Evolutionary conservation across 305 asterid species (phyloP).

Genomic region (Solanum hybrid): DNA sequence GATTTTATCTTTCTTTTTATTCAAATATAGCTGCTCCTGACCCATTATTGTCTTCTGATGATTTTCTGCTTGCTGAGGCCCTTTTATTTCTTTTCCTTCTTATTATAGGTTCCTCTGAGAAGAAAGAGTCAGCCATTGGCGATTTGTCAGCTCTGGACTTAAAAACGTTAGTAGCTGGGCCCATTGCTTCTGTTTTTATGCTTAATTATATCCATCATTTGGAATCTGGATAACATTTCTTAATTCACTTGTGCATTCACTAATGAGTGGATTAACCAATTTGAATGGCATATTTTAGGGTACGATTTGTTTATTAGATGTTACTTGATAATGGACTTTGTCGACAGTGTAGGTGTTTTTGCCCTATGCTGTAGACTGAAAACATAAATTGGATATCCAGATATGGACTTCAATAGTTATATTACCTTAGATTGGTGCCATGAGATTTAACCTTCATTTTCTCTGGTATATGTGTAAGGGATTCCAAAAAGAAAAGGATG

Average conservation of each 20-base stretch:
- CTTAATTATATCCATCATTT: neutral
- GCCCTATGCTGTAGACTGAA: neutral
- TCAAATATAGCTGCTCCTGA: neutral
- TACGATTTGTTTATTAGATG: neutral
- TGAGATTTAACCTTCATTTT: neutral
- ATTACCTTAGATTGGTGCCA: neutral
- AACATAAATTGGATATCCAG: neutral
- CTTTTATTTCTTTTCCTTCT: neutral
- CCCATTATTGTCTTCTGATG: neutral
- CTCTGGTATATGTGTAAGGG: neutral
- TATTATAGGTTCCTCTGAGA: conserved; percentile 64
- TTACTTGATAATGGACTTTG: neutral
- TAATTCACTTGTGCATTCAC: neutral
- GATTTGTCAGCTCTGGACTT: conserved; percentile 71
- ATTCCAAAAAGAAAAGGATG: neutral
- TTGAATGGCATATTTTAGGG: neutral
- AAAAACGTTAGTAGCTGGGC: conserved; percentile 62
- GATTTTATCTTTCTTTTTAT: neutral
- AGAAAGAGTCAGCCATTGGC: conserved; percentile 42
- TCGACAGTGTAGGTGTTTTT: neutral
- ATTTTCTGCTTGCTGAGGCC: neutral
- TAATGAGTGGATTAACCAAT: neutral
- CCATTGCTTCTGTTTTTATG: neutral
- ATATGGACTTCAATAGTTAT: neutral
- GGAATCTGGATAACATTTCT: neutral